A percentile compares a stretch with the other conserved stretches of the same genome.
phyloP scores from a whole-genome alignment of 1,284 basidiomycete genomes.

The Ceratobasidium sp. region DNA sequence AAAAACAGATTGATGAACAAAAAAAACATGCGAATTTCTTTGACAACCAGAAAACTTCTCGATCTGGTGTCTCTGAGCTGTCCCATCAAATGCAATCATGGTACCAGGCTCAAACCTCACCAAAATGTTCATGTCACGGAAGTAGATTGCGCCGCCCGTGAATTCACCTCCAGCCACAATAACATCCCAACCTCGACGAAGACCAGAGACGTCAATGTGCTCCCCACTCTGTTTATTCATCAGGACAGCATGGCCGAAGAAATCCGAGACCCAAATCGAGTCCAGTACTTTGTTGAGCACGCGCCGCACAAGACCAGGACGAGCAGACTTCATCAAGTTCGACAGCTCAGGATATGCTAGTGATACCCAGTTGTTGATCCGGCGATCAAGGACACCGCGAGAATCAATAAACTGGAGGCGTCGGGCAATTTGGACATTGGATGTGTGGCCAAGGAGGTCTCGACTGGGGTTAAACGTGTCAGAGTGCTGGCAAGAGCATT shows the following conservation, averaged over 20 bases:
- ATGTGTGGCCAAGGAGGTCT: neutral
- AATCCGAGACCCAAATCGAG: neutral
- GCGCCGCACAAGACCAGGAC: neutral
- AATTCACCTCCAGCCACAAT: neutral
- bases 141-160: neutral
- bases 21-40: neutral
- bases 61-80: neutral
- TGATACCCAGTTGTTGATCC: neutral
- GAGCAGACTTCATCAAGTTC: neutral
- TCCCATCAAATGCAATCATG: neutral
- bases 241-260: neutral
- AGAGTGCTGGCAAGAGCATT: neutral
- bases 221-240: neutral
- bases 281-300: neutral
- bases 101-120: neutral
- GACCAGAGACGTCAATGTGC: neutral
- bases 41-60: neutral
- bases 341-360: neutral
- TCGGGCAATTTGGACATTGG: neutral
- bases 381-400: neutral
- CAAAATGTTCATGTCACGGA: neutral
- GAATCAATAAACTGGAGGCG: neutral
- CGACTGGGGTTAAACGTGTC: neutral
- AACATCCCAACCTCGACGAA: neutral
- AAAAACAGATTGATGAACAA: conserved; percentile 3